A percentile compares a stretch with the other conserved stretches of the same genome.
Evolutionary conservation across 805 yeast species (phyloP).

Genomic region (Candida silvicultrix): DNA sequence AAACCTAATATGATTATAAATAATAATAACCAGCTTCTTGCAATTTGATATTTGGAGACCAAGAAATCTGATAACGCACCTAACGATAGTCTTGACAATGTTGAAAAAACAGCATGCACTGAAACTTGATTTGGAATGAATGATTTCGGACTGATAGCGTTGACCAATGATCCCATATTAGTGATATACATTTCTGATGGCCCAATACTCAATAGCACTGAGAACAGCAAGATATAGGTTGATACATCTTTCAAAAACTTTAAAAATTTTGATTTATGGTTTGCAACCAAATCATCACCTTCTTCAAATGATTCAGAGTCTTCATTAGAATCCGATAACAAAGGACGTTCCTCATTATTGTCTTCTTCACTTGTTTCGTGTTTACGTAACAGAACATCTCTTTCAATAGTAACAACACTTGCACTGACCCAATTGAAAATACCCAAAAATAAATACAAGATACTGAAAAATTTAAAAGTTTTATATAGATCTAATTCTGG

Average conservation of each 20-base stretch:
- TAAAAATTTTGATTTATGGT: conserved; percentile 14
- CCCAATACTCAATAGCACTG: conserved; percentile 68
- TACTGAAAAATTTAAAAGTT: conserved; percentile 47
- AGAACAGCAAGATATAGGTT: conserved; percentile 55
- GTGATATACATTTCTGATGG: conserved; percentile 82
- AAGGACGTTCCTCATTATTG: conserved; percentile 27
- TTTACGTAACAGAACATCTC: conserved; percentile 17
- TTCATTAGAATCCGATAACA: conserved; percentile 21
- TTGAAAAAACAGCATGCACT: conserved; percentile 59
- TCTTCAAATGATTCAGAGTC: conserved; percentile 1
- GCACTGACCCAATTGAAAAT: conserved; percentile 57
- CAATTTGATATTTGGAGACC: conserved; percentile 20
- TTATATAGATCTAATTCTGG: conserved; percentile 36
- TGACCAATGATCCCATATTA: conserved; percentile 71
- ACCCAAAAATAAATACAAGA: conserved; percentile 51
- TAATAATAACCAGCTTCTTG: conserved; percentile 27
- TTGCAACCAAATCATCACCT: conserved; percentile 21
- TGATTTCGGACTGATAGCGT: conserved; percentile 12
- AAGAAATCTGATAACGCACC: conserved; percentile 68
- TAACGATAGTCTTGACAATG: conserved; percentile 56
- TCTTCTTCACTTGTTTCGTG: conserved; percentile 15
- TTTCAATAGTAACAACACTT: conserved; percentile 51
- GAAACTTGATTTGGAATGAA: conserved; percentile 46
- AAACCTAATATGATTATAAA: conserved; percentile 28
- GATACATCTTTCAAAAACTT: conserved; percentile 38